phyloP scores from a whole-genome alignment of 2,329 filamentous ascomycete genomes.

The Alternaria dauci region DNA sequence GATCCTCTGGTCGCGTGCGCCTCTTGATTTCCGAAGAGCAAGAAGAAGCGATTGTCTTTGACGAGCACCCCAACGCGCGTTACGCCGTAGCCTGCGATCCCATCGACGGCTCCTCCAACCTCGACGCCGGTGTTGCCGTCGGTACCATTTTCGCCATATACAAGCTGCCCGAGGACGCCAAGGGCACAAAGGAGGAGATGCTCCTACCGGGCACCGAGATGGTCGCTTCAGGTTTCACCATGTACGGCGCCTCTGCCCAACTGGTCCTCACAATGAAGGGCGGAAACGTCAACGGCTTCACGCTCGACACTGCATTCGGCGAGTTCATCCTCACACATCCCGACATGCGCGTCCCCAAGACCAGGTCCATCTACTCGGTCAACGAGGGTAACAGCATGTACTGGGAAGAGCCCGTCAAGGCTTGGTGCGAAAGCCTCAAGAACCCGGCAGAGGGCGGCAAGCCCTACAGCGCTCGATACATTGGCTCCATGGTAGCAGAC shows the following conservation, averaged over 20 bases:
- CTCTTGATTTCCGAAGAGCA: constrained; percentile 98
- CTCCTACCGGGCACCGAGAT: constrained; percentile 90
- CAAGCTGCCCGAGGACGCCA: constrained; percentile 80
- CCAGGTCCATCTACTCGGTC: constrained; percentile 90
- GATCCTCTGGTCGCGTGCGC: constrained; percentile 86
- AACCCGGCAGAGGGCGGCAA: constrained; percentile 76
- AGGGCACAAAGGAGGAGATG: constrained; percentile 82
- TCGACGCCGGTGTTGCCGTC: constrained; percentile 96
- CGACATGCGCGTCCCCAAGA: constrained; percentile 84
- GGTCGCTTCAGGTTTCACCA: constrained; percentile 96
- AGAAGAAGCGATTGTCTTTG: constrained; percentile 88
- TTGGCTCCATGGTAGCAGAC: constrained; percentile 97
- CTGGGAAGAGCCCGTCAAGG: constrained; percentile 88
- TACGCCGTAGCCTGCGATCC: constrained; percentile 98
- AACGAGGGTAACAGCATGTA: constrained; percentile 98
- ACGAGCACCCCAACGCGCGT: constrained; percentile 74
- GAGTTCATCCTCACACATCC: constrained; percentile 99
- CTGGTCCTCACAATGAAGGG: constrained; percentile 97
- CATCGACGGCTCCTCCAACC: constrained; percentile 96
- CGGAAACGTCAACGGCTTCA: constrained; percentile 94
- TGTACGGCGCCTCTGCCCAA: constrained; percentile 98
- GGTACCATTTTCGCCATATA: constrained; percentile 97
- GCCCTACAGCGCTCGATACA: constrained; percentile 94
- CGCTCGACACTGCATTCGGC: constrained; percentile 92
- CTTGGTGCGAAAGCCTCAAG: constrained; percentile 91